Base-by-base conservation (phyloP, 1,284 basidiomycete species). In the Tranzscheliella williamsii region DNA sequence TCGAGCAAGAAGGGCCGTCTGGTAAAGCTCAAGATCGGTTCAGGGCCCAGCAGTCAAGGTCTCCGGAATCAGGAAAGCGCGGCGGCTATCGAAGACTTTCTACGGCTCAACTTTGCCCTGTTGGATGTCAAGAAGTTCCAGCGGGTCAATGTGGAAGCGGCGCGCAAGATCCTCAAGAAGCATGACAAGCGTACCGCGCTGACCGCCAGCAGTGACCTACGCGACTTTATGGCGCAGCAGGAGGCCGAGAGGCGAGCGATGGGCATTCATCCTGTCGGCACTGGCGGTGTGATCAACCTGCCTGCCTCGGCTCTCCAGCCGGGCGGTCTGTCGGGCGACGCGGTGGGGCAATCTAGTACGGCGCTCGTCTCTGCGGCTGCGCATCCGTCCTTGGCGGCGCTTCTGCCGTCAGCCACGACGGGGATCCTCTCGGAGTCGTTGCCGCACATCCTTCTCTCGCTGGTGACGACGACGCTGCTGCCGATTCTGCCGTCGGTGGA, bases 401-500 rank as follows among this genome's bases (percentile, higher is more conserved):
- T 73, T 23, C 41, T 73, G n/a, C 71, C 71, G 1, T 58, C 58
- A 21, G 64, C 51, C 11, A 65, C 71, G 4, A 72, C 69, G 7
- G 69, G 67, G 12, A 57, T 73, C 18, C 47, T 72, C 7, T 67
- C 67, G 4, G 63, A 67, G 38, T 75, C 72, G 15, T 82, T 95
- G 0, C 86, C 90, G 0, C 86, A 87, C 42, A 82, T 89, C 24
- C 83, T 97, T 18, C 85, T 95, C 2, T 87, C 92, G 67, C 87
- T 89, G 2, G 82, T 97, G 42, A 89, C 90, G 15, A 86, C 90
- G 67, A 90, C 85, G 0, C 81, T 96, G 1, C 81, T 96, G 1
- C 91, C 92, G 1, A 81, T 93, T 48, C 84, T 93, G 16, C 90
- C 90, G 1, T 84, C 85, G 47, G 80, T 95, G 13, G 91, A 95